Evolutionary conservation across 768 basidiomycete genomes (phyloP).

Genomic region (Sutorius australiensis): DNA sequence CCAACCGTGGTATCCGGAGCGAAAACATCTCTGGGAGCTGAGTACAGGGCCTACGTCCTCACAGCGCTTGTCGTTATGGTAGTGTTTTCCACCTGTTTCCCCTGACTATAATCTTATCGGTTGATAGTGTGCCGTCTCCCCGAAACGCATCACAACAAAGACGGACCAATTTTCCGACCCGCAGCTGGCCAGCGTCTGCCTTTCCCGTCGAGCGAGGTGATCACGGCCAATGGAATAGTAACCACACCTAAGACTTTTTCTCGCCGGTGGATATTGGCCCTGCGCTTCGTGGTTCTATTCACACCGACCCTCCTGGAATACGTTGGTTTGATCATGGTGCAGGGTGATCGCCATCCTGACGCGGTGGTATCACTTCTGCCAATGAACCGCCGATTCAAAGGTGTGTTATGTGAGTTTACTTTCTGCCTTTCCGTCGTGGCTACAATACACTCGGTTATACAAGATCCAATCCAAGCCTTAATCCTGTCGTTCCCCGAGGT

Average conservation of each 20-base stretch:
- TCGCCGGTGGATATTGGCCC: neutral
- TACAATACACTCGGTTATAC: neutral
- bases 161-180: neutral
- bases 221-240: neutral
- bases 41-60: neutral
- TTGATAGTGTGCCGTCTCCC: neutral
- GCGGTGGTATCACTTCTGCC: neutral
- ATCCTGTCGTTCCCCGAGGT: neutral
- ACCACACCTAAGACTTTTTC: neutral
- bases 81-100: neutral
- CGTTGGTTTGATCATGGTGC: neutral
- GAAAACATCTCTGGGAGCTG: neutral
- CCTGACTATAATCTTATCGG: neutral
- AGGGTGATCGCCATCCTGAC: neutral
- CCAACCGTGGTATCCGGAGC: too few relatives aligned
- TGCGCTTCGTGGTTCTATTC: neutral
- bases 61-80: neutral
- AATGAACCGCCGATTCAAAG: too few relatives aligned
- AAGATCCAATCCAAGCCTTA: neutral
- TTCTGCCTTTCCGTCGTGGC: neutral
- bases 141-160: neutral
- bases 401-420: too few relatives aligned
- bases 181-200: neutral
- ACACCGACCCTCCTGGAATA: neutral
- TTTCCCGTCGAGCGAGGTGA: neutral